Evolutionary conservation across 352 stramenopile species (phyloP).

Genomic region (Phytophthora fragariae): DNA sequence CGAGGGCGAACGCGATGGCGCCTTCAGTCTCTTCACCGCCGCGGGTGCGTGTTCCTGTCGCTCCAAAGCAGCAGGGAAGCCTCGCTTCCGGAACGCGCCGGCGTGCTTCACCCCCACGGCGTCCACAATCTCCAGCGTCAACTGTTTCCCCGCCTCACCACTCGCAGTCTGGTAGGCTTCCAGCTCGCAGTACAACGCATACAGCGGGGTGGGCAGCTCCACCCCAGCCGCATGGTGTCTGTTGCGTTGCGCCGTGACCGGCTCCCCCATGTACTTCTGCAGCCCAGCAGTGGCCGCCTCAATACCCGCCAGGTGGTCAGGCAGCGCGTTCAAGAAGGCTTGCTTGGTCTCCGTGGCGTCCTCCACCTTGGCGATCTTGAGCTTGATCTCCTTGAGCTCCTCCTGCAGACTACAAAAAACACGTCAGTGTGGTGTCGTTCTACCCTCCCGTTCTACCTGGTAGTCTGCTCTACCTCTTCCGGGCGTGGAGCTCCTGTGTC

Average conservation of each 20-base stretch:
- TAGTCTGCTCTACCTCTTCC: constrained; percentile 52
- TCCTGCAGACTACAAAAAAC: constrained; percentile 48
- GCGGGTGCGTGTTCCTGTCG: constrained; percentile 21
- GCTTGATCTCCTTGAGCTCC: constrained; percentile 69
- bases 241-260: constrained; percentile 48
- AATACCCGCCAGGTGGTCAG: constrained; percentile 57
- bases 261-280: constrained; percentile 67
- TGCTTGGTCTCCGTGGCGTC: constrained; percentile 66
- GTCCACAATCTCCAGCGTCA: constrained; percentile 66
- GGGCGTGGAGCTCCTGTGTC: constrained; percentile 63
- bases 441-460: too few relatives aligned
- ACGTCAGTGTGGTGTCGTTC: neutral
- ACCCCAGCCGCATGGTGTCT: constrained; percentile 53
- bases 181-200: constrained; percentile 77
- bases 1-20: constrained; percentile 45
- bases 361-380: constrained; percentile 67
- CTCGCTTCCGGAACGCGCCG: constrained; percentile 39
- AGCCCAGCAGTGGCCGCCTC: constrained; percentile 67
- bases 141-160: constrained; percentile 48
- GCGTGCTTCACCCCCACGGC: constrained; percentile 31
- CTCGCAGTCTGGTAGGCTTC: constrained; percentile 73
- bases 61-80: constrained; percentile 45
- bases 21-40: constrained; percentile 54
- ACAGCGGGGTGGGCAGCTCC: constrained; percentile 65
- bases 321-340: constrained; percentile 61